Percentiles rank a stretch among this genome's conserved stretches.
Evolutionary conservation across 2,329 filamentous ascomycete genomes (phyloP).

Genomic region (Ophiostoma piceae): DNA sequence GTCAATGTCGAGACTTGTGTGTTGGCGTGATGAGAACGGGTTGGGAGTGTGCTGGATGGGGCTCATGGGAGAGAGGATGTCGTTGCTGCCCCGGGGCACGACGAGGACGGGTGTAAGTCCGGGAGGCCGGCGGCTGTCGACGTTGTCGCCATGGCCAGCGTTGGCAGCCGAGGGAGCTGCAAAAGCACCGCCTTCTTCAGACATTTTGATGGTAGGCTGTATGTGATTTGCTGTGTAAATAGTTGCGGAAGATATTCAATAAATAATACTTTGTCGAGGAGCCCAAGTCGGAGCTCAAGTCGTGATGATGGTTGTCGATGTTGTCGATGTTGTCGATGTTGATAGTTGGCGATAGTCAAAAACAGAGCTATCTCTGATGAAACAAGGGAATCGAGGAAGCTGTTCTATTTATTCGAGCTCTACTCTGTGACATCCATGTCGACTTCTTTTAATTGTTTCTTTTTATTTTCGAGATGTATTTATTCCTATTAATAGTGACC

Average conservation of each 20-base stretch:
- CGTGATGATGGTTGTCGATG: not conserved
- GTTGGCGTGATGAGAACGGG: conserved; percentile 32
- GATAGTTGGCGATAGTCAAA: not conserved
- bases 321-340: not conserved
- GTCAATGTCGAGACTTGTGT: conserved; percentile 38
- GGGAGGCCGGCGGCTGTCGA: conserved; percentile 3
- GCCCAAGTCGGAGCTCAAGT: not conserved
- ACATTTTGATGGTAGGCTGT: not conserved
- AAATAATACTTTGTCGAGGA: not conserved
- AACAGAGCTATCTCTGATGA: not conserved
- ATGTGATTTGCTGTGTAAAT: not conserved
- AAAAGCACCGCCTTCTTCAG: conserved; percentile 11
- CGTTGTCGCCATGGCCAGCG: conserved; percentile 12
- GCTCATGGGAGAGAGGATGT: not conserved
- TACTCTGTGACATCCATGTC: not conserved
- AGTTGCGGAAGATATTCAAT: not conserved
- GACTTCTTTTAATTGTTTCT: not conserved
- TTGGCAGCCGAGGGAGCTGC: not conserved
- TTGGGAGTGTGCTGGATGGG: conserved; percentile 28
- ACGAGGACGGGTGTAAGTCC: not conserved
- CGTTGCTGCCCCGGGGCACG: not conserved
- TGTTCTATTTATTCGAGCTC: not conserved
- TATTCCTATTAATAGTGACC: conserved; percentile 9
- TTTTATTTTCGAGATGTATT: not conserved
- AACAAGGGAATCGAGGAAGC: not conserved